Evolutionary conservation across 192 early-diverging fungal species (phyloP), one percentile per base, ranked within the genome.

Genomic region (Coemansia sp.): DNA sequence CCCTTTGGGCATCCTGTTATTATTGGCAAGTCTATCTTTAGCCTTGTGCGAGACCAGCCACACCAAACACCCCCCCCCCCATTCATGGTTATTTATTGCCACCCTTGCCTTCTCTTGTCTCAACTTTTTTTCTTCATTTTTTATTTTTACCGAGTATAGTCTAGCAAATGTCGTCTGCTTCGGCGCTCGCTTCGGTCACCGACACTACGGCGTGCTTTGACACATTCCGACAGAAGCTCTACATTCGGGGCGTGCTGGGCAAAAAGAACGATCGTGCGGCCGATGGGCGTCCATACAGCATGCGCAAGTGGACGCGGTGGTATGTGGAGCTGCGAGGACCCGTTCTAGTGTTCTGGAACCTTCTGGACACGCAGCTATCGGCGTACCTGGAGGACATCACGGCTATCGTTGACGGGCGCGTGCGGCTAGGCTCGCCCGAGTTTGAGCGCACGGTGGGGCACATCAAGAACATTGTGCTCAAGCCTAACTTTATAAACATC

Each of bases 401-500:
- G 28, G 66, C 83, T 24, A 77, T 82, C 42, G 74, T 78, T 14
- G 78, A 82, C 38, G 79, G 76, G 23, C 69, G 74, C 26, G 72
- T 82, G 8, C 68, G 66, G 34, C 65, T 73, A 4, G 66, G 48
- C 5, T 74, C 83, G 18, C 55, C 78, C 48, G 75, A 84, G 67
- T 76, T 77, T 66, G 79, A 82, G 69, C 71, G 75, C 50, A 70
- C 73, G 18, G 67, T 82, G 16, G 77, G 67, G 0, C 73, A 76
- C 23, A 79, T 82, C 56, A 85, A 89, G 51, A 73, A 70, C 56
- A 76, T 83, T 1, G 75, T 85, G 26, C 69, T 76, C 13, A 83
- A 83, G 69, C 85, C 86, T 45, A 86, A 87, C 51, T 90, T 86
- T 71, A 90, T 92, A 83, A 93, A 92, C 75, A 85, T 93, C 51